Evolutionary conservation across 2,329 filamentous ascomycete genomes (phyloP).

Genomic region (Fragosphaeria purpurea): DNA sequence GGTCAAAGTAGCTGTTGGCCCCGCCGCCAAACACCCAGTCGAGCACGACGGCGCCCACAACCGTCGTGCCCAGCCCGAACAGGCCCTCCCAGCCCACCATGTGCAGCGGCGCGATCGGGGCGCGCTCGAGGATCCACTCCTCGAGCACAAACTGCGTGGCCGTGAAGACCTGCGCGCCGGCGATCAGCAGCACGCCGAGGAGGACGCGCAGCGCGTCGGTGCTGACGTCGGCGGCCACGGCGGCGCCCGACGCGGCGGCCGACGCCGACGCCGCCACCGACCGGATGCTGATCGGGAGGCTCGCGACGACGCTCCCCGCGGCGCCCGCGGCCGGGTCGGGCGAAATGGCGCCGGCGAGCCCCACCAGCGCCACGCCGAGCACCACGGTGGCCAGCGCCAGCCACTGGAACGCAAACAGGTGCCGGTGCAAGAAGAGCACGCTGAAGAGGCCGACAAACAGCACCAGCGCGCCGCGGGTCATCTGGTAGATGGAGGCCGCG

Average conservation of each 20-base stretch:
- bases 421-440: conserved; percentile 75
- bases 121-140: conserved; percentile 73
- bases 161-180: conserved; percentile 91
- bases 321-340: conserved; percentile 46
- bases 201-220: conserved; percentile 54
- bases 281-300: no score
- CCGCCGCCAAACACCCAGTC: conserved; percentile 70
- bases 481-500: conserved; percentile 94
- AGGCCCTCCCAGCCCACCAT: conserved; percentile 95
- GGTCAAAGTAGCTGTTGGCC: conserved; percentile 78
- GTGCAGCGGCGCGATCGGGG: conserved; percentile 63
- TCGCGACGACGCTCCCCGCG: conserved; percentile 25
- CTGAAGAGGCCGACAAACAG: conserved; percentile 94
- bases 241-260: conserved; percentile 25
- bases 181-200: conserved; percentile 81
- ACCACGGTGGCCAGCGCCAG: conserved; percentile 79
- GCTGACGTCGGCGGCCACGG: conserved; percentile 26
- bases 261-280: no score
- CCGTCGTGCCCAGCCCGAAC: conserved; percentile 76
- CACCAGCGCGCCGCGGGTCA: conserved; percentile 91
- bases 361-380: conserved; percentile 77
- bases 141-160: conserved; percentile 94
- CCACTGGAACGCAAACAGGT: conserved; percentile 85
- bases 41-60: conserved; percentile 68
- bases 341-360: conserved; percentile 76